Evolutionary conservation across 1,284 basidiomycete species (phyloP), one percentile per base, ranked within the genome.

Genomic region (Mycosarcoma maydis): DNA sequence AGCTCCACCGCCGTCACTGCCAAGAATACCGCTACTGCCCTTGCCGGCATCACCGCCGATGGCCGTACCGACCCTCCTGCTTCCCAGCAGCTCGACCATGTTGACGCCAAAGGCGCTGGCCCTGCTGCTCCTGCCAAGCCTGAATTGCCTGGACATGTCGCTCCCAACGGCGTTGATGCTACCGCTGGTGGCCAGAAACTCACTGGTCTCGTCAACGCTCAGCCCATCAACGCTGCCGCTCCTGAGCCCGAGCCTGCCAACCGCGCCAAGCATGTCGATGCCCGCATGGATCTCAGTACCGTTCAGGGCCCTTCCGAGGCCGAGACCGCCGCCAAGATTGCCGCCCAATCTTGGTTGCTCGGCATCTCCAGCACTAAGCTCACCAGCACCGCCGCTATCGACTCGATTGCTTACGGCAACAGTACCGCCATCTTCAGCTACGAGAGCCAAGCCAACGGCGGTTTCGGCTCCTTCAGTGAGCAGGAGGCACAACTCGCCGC

Each of bases 401-500:
- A 81, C 50, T 55, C 72, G 49, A 62, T 76, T 32, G 73, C 76
- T n/a, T 79, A 78, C 65, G 52, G 48, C 47, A 67, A 72, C 58
- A 75, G 72, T 61, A 62, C 65, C 47, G 68, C 77, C 43, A 49
- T 81, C 54, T 81, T 81, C 58, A 77, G 73, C 62, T 81, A 81
- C 73, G 80, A 81, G 69, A 75, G 76, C 51, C 59, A 55, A 17
- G 64, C 72, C 41, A 77, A 76, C 47, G 80, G 65, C 24, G 73
- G 75, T 14, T 73, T 81, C 37, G 80, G 80, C 43, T 50, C 70
- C 9, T 78, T 54, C 66, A 65, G 72, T 48, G 80, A 81, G 60
- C 46, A 65, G 42, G 60, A 76, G 52, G 75, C 75, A 16, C 26
- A 53, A 26, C 51, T 58, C 3, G 73, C 73, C 22, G 42, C 48